phyloP scores from a whole-genome alignment of 2,329 filamentous ascomycete genomes.

The Fusarium sp. region DNA sequence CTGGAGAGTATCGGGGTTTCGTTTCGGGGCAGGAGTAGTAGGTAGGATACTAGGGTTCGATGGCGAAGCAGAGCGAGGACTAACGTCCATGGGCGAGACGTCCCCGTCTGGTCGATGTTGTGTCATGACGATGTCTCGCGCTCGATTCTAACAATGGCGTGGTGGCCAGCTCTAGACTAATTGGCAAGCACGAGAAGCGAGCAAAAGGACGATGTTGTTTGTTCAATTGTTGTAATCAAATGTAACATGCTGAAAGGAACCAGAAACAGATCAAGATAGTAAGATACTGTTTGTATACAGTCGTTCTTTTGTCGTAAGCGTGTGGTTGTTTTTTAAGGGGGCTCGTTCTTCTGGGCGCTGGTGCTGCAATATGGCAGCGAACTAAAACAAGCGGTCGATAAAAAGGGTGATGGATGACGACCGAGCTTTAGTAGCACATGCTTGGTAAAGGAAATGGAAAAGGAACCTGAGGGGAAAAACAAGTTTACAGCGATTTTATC shows the following conservation, averaged over 20 bases:
- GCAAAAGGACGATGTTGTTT: constrained; percentile 25
- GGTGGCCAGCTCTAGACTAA: constrained; percentile 21
- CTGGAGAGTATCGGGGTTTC: constrained; percentile 40
- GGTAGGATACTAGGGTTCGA: constrained; percentile 37
- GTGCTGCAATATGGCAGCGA: constrained; percentile 36
- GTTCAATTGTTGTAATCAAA: constrained; percentile 27
- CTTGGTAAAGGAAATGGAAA: not conserved
- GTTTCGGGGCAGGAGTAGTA: constrained; percentile 27
- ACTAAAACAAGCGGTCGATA: constrained; percentile 33
- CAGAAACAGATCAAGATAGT: constrained; percentile 10
- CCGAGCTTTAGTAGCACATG: constrained; percentile 8
- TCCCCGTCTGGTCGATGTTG: constrained; percentile 41
- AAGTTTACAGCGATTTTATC: constrained; percentile 10
- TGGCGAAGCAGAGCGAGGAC: constrained; percentile 40
- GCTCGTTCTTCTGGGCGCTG: constrained; percentile 27
- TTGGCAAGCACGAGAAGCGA: constrained; percentile 21
- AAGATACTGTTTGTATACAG: constrained; percentile 5
- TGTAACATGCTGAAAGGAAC: constrained; percentile 45
- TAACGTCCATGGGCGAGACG: constrained; percentile 41
- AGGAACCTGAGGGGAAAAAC: not conserved
- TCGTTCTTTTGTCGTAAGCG: constrained; percentile 14
- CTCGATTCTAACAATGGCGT: constrained; percentile 19
- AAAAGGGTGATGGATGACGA: constrained; percentile 12
- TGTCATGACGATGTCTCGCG: constrained; percentile 41
- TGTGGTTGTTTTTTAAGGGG: constrained; percentile 39